Base-by-base conservation (phyloP, 345 rosid genomes). In the Reutealis trisperma region DNA sequence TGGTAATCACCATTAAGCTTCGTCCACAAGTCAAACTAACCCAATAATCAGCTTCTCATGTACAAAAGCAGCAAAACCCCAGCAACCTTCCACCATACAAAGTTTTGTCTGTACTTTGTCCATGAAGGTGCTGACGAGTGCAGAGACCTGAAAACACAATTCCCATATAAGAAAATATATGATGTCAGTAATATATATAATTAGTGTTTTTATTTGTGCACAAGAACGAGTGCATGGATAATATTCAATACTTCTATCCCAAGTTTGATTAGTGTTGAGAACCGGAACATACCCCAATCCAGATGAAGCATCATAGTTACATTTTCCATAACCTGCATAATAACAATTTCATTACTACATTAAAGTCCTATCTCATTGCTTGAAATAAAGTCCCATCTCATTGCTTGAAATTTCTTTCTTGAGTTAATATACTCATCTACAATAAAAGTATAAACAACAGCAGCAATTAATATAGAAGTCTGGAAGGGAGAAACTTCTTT, bases 41-140 rank as follows among this genome's bases (percentile, higher is more conserved):
- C 22, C 34, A 8, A 41, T 7, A 44, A 42, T 81, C 84, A 88
- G 79, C 89, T 83, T 84, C 84, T 76, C 79, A 78, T 45, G 84
- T 82, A 86, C 80, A 86, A 80, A 77, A 88, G 85, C 55, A 88
- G 63, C 63, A 84, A 79, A 75, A 85, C 58, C 74, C 85, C 91
- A 1, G 73, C 82, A 81, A 75, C 42, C 60, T 85, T 83, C 80
- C 85, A 72, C 82, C 83, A 67, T 16, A 47, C 71, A 64, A 85
- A 80, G 78, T 74, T 41, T 49, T 77, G 70, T 24, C 66, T 77
- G 66, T 70, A 63, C 75, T 78, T 81, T 25, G 60, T 61, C 44
- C 67, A 52, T 55, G 80, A 75, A 19, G 83, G 72, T 75, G 90
- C 85, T 4, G 89, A 76, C 2, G 93, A 88, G 45, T 75, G 70